These are phyloP conservation scores for Lentithecium fluviatile DNA, from an alignment of 495 filamentous ascomycete genomes.

Conservation along the genomic window DNA sequence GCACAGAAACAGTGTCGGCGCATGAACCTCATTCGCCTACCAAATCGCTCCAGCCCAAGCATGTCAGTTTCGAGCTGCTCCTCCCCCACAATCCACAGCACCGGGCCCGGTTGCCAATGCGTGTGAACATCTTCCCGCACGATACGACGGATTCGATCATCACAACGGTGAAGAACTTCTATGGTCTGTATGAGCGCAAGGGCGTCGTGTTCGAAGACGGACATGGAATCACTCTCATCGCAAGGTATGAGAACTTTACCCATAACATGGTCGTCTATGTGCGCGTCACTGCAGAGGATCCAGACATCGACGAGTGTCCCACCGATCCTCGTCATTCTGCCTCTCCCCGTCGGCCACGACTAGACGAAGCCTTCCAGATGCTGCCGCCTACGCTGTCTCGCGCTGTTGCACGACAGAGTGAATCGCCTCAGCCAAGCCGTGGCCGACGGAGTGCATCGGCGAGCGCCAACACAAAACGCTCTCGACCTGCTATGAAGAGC, in stretches of 20 bases:
- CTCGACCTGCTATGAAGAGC: conserved; percentile 65
- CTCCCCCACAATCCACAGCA: conserved; percentile 70
- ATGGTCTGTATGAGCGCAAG: conserved; percentile 79
- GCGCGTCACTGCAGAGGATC: conserved; percentile 71
- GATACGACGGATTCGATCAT: conserved; percentile 96
- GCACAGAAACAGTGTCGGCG: conserved; percentile 16
- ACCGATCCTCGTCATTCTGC: conserved; percentile 25
- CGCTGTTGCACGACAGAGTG: conserved; percentile 71
- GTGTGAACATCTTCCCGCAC: conserved; percentile 86
- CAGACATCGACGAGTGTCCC: conserved; percentile 21
- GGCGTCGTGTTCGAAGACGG: conserved; percentile 91
- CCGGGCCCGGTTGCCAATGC: conserved; percentile 79
- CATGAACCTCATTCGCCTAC: conserved; percentile 23
- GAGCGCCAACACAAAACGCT: conserved; percentile 57
- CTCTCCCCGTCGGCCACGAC: conserved; percentile 42
- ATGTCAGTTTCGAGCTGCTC: conserved; percentile 68
- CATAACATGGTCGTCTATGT: conserved; percentile 90
- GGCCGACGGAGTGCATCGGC: conserved; percentile 78
- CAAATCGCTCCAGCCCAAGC: conserved; percentile 34
- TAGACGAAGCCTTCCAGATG: conserved; percentile 45
- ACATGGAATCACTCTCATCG: conserved; percentile 81
- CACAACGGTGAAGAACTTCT: conserved; percentile 96
- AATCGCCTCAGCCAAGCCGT: conserved; percentile 71
- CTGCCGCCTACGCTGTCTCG: conserved; percentile 57
- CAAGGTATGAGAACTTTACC: conserved; percentile 88